phyloP scores from a whole-genome alignment of 768 basidiomycete species.

The Lactarius akahatsu region DNA sequence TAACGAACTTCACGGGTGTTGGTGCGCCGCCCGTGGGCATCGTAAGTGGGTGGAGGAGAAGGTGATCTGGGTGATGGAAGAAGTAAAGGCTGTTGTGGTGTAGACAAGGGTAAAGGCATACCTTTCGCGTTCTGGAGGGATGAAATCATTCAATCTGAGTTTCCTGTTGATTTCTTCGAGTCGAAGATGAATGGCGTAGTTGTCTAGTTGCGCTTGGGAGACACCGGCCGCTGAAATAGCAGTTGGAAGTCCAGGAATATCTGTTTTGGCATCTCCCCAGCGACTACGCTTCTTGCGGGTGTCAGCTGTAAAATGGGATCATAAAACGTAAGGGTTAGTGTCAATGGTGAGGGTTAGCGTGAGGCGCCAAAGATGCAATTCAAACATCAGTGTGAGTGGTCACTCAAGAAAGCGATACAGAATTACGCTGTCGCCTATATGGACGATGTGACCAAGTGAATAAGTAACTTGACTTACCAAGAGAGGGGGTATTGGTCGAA shows the following conservation, averaged over 20 bases:
- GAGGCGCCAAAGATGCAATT: slow-evolving; percentile 33
- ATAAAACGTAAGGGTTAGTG: slow-evolving; percentile 60
- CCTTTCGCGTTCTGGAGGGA: slow-evolving; percentile 95
- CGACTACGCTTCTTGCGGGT: slow-evolving; percentile 95
- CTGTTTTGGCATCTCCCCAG: slow-evolving; percentile 93
- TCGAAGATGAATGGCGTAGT: slow-evolving; percentile 93
- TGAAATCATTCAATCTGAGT: slow-evolving; percentile 87
- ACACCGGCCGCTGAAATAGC: slow-evolving; percentile 93
- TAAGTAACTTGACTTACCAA: slow-evolving; percentile 62
- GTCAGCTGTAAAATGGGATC: slow-evolving; percentile 57
- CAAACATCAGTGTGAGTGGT: slow-evolving; percentile 19
- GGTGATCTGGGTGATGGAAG: slow-evolving; percentile 61
- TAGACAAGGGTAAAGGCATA: slow-evolving; percentile 35
- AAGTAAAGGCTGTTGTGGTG: neutral
- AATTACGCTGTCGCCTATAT: slow-evolving; percentile 27
- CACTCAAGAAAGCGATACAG: slow-evolving; percentile 15
- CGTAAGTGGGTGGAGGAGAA: slow-evolving; percentile 97
- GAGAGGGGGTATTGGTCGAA: slow-evolving; percentile 50
- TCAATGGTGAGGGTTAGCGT: slow-evolving; percentile 40
- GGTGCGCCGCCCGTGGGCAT: slow-evolving; percentile 94
- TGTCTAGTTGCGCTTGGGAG: slow-evolving; percentile 93
- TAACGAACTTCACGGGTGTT: slow-evolving; percentile 99
- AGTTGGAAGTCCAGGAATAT: slow-evolving; percentile 90
- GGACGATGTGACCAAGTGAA: slow-evolving; percentile 34
- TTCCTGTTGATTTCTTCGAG: slow-evolving; percentile 98